Evolutionary conservation across 163 green algal genomes (phyloP).

Genomic region (Scenedesmus sp.): DNA sequence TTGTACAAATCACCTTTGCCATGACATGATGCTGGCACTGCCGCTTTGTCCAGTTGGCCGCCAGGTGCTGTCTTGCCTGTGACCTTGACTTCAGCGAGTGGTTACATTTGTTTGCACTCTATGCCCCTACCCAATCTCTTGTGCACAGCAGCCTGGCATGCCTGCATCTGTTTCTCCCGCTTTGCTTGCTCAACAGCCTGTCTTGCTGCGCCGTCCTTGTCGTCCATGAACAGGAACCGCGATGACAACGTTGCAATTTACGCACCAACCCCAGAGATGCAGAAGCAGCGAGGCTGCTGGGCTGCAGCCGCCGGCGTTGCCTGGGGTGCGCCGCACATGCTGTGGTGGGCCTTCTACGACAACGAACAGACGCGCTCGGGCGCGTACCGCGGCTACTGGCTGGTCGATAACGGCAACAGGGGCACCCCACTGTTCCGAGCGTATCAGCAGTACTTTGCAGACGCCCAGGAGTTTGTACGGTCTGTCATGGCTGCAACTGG

Average conservation of each 20-base stretch:
- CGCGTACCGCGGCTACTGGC: constrained; percentile 44
- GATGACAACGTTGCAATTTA: constrained; percentile 39
- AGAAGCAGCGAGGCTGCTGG: constrained; percentile 40
- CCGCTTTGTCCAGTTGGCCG: too few relatives aligned
- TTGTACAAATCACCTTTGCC: too few relatives aligned
- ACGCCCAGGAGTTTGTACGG: constrained; percentile 43
- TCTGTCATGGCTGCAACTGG: constrained; percentile 34
- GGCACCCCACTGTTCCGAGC: constrained; percentile 42
- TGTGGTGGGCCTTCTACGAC: constrained; percentile 51
- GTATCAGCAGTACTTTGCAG: constrained; percentile 20
- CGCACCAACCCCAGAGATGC: constrained; percentile 44
- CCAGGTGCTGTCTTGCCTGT: too few relatives aligned
- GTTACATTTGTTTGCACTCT: too few relatives aligned
- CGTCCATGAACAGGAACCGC: background rate
- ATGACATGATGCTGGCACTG: background rate
- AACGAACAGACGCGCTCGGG: constrained; percentile 37
- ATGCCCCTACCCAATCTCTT: too few relatives aligned
- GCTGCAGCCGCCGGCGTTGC: constrained; percentile 25
- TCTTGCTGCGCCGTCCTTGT: background rate
- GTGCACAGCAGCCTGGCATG: background rate
- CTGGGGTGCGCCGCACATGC: constrained; percentile 43
- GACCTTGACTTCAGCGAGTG: too few relatives aligned
- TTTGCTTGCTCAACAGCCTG: background rate
- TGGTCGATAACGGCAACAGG: constrained; percentile 46
- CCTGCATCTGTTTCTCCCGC: too few relatives aligned